Percentiles rank a stretch among this genome's conserved stretches.
phyloP scores from a whole-genome alignment of 1,139 yeast species.

The Blastobotrys aristatus region DNA sequence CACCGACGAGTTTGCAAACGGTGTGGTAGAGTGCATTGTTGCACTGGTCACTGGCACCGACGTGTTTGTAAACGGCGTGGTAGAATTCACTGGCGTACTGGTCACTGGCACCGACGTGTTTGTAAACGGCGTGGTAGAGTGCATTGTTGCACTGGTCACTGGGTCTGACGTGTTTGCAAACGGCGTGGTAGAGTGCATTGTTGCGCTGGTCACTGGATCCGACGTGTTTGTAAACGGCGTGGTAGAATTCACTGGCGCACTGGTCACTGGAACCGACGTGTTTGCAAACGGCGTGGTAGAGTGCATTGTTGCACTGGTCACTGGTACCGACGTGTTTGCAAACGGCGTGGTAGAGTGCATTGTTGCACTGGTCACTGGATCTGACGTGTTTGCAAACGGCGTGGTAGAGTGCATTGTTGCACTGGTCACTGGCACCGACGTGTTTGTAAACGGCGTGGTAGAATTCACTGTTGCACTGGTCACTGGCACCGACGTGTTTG shows the following conservation, averaged over 20 bases:
- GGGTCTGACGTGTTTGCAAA: not conserved
- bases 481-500: not conserved
- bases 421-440: not conserved
- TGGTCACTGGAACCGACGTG: no score
- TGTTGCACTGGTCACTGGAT: not conserved
- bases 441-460: not conserved
- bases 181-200: not conserved
- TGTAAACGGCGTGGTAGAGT: not conserved
- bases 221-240: slow-evolving; percentile 14
- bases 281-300: slow-evolving; percentile 2
- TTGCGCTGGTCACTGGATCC: not conserved
- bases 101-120: not conserved
- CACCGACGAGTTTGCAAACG: not conserved
- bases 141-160: not conserved
- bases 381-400: slow-evolving; percentile 2
- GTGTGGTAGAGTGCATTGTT: not conserved
- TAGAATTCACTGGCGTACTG: not conserved
- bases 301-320: not conserved
- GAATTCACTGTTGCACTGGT: not conserved
- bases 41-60: not conserved
- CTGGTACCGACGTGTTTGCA: not conserved
- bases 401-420: no score
- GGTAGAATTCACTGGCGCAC: slow-evolving; percentile 8
- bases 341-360: no score
- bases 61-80: not conserved